phyloP scores from a whole-genome alignment of 139 green algal genomes.

The Ettlia oleoabundans region DNA sequence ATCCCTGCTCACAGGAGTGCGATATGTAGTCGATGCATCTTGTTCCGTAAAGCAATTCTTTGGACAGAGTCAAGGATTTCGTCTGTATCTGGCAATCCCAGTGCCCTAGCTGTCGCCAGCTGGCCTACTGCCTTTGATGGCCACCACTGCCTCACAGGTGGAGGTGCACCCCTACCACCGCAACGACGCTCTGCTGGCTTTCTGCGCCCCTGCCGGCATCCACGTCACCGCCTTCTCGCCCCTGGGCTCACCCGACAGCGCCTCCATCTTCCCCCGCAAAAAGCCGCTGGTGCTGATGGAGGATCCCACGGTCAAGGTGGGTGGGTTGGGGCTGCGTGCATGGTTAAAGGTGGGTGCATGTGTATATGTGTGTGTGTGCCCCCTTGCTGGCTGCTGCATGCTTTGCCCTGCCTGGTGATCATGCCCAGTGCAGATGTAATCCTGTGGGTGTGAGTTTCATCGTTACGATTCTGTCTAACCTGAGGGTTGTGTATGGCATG shows the following conservation, averaged over 20 bases:
- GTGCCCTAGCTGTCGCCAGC: too few relatives aligned
- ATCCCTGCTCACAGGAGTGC: too few relatives aligned
- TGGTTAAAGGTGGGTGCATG: too few relatives aligned
- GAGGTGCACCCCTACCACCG: conserved; percentile 92
- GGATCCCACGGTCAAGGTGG: conserved; percentile 61
- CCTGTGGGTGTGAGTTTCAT: not conserved
- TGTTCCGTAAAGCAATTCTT: not conserved
- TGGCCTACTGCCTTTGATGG: too few relatives aligned
- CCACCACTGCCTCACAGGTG: conserved; percentile 66
- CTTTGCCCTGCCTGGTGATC: too few relatives aligned
- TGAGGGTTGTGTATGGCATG: too few relatives aligned
- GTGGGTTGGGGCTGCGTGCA: not conserved
- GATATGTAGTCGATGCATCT: too few relatives aligned
- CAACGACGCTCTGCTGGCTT: conserved; percentile 79
- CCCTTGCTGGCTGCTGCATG: too few relatives aligned
- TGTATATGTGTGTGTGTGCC: too few relatives aligned
- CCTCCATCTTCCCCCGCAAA: conserved; percentile 69
- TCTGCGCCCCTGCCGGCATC: conserved; percentile 56
- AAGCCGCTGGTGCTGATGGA: conserved; percentile 64
- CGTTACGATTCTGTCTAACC: too few relatives aligned
- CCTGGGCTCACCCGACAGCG: conserved; percentile 84
- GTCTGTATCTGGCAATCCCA: not conserved
- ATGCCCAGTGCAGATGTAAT: too few relatives aligned
- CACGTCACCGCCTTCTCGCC: conserved; percentile 94
- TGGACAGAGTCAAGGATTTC: not conserved